phyloP scores from a whole-genome alignment of 2,329 filamentous ascomycete genomes.

The Colletotrichum shisoi region DNA sequence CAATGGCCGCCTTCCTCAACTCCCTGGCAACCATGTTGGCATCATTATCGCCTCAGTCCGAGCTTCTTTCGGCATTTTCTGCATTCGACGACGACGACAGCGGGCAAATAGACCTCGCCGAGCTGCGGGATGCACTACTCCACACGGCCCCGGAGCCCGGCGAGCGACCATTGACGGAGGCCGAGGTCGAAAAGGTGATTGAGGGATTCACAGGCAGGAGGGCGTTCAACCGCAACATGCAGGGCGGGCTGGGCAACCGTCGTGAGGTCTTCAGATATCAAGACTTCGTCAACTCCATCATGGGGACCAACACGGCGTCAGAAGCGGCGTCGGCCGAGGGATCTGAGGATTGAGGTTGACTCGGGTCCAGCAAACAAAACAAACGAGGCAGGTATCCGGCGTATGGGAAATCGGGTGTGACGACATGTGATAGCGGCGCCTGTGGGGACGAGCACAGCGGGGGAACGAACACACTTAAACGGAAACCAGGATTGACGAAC shows the following conservation, averaged over 20 bases:
- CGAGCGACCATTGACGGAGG: slow-evolving; percentile 67
- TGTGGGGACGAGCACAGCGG: slow-evolving; percentile 28
- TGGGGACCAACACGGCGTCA: slow-evolving; percentile 59
- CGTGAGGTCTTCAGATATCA: slow-evolving; percentile 93
- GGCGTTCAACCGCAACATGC: slow-evolving; percentile 75
- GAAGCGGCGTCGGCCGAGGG: slow-evolving; percentile 46
- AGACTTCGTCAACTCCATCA: slow-evolving; percentile 81
- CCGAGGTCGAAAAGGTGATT: slow-evolving; percentile 87
- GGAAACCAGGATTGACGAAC: slow-evolving; percentile 31
- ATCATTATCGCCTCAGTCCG: slow-evolving; percentile 76
- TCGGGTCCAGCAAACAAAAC: slow-evolving; percentile 3
- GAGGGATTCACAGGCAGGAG: slow-evolving; percentile 83
- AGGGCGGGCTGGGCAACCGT: slow-evolving; percentile 65
- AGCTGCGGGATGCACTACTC: slow-evolving; percentile 82
- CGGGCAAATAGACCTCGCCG: slow-evolving; percentile 84
- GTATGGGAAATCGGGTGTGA: slow-evolving; percentile 21
- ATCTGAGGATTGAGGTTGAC: slow-evolving; percentile 37
- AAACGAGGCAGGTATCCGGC: background rate
- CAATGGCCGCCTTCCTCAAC: slow-evolving; percentile 85
- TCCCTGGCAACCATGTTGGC: slow-evolving; percentile 77
- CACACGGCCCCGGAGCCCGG: slow-evolving; percentile 82
- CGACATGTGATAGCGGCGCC: slow-evolving; percentile 23
- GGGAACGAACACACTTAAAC: slow-evolving; percentile 20
- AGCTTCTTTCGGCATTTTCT: slow-evolving; percentile 88
- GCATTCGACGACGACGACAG: slow-evolving; percentile 97